Base-by-base conservation (phyloP, 176 grass and related monocot species). In the Poa annua region DNA sequence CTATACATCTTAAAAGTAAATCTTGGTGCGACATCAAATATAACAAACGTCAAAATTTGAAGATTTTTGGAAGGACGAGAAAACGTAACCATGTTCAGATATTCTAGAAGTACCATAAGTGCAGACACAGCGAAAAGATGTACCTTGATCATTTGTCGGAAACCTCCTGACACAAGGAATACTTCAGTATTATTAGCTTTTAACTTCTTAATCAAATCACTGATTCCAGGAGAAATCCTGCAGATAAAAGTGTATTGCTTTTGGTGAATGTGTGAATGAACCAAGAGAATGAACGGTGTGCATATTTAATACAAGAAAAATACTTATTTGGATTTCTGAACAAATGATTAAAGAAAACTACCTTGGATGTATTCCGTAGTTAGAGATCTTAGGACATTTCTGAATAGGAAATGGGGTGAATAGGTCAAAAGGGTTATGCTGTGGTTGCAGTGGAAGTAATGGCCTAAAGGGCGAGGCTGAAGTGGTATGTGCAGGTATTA, bases 131-230 rank as follows among this genome's bases (percentile, higher is more conserved):
- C 21, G 15, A 36, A 88, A 39, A 62, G 29, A 84, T 69, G 9
- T 85, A 95, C 96, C 81, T 95, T 85, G 81, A 98, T 95, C 96
- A 98, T 95, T 87, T 98, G 96, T 42, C 92, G 76, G 79, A 95
- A 95, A 74, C 96, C 96, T 71, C 96, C 92, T 50, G 96, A 98
- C 57, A 98, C 80, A 81, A 98, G 86, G 85, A 93, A 98, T 16
- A 98, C 92, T 66, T 93, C 85, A 85, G 65, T 90, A 25, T 88
- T 82, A 69, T 91, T 95, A 80, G 36, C 83, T 79, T 90, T 98
- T 33, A 98, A 52, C 82, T 91, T 93, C 41, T 78, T 86, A 67
- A 95, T 90, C 73, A 98, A 87, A 80, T 88, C 91, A 81, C 77
- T 47, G 68, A 98, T 92, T 83, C 91, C 89, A 48, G 92, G 91